These are phyloP conservation scores for Annulohypoxylon moriforme DNA, from an alignment of 495 filamentous ascomycete genomes.

Conservation along the genomic window DNA sequence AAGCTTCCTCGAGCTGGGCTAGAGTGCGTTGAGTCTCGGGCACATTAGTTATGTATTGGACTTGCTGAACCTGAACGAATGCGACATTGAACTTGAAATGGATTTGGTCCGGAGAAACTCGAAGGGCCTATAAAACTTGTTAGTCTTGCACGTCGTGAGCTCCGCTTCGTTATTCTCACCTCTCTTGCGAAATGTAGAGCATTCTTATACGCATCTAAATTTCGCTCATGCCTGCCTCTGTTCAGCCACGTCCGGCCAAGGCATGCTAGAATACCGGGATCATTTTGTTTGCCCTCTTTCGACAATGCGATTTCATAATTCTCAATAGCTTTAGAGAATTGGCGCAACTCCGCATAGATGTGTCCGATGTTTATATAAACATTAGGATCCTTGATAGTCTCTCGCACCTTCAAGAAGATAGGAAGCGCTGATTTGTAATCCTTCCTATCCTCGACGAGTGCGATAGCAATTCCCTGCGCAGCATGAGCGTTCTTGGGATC, in stretches of 20 bases:
- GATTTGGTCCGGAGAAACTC: conserved; percentile 80
- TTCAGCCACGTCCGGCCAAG: conserved; percentile 94
- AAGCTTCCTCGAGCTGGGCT: conserved; percentile 79
- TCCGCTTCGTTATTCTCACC: conserved; percentile 51
- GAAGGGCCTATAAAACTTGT: conserved; percentile 68
- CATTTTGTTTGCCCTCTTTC: conserved; percentile 79
- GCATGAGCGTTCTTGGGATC: conserved; percentile 95
- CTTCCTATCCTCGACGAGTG: conserved; percentile 91
- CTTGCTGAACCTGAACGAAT: conserved; percentile 94
- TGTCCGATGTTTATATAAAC: conserved; percentile 94
- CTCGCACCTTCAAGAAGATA: conserved; percentile 87
- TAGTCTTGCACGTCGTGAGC: conserved; percentile 28
- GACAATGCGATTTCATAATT: conserved; percentile 90
- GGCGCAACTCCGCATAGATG: conserved; percentile 86
- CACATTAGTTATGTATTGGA: conserved; percentile 79
- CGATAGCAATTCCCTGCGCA: conserved; percentile 94
- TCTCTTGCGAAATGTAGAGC: conserved; percentile 87
- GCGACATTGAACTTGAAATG: conserved; percentile 98
- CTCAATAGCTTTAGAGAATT: conserved; percentile 90
- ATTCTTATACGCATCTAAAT: conserved; percentile 80
- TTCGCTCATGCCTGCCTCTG: conserved; percentile 84
- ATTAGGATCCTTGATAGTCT: conserved; percentile 85
- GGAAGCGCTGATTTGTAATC: conserved; percentile 82
- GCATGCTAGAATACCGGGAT: conserved; percentile 86
- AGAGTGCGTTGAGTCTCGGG: conserved; percentile 79